Evolutionary conservation across 2,329 filamentous ascomycete genomes (phyloP).

Genomic region (Aspergillus melleus): DNA sequence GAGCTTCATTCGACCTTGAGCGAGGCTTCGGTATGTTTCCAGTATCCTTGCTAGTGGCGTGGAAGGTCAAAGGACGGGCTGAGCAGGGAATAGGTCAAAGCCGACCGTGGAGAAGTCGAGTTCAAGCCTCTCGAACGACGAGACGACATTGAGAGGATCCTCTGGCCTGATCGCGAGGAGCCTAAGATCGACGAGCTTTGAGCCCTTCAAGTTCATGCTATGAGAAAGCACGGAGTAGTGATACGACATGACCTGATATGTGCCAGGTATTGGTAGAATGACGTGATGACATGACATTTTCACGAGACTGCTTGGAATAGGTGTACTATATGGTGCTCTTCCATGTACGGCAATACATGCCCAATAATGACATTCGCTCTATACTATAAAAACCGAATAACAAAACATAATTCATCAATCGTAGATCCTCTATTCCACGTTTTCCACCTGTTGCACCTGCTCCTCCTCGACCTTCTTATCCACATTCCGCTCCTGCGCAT

Average conservation of each 20-base stretch:
- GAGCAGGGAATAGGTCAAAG: slow-evolving; percentile 10
- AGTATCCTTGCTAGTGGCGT: neutral
- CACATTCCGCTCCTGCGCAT: slow-evolving; percentile 17
- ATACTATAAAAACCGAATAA: neutral
- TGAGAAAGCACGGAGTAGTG: too few species aligned
- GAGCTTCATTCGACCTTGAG: slow-evolving; percentile 16
- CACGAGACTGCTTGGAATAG: too few species aligned
- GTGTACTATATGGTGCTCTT: too few species aligned
- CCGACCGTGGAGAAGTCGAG: slow-evolving; percentile 16
- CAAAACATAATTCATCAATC: neutral
- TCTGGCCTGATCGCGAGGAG: slow-evolving; percentile 8
- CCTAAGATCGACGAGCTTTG: slow-evolving; percentile 9
- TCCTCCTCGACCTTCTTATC: slow-evolving; percentile 17
- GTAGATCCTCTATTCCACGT: neutral
- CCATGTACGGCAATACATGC: too few species aligned
- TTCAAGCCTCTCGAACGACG: neutral
- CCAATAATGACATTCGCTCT: neutral
- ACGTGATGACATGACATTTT: neutral
- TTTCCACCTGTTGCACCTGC: slow-evolving; percentile 8
- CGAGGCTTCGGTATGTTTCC: slow-evolving; percentile 9
- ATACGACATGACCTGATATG: neutral
- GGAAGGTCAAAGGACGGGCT: neutral
- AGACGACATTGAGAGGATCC: slow-evolving; percentile 10
- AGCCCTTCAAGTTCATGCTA: too few species aligned
- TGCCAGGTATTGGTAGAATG: neutral